Conservation (phyloP, 129 eudicot species). For the sunflower (Helianthus annuus) region HanXRQr2.0-SUNRISE NC_035444.2:93389557-93390056, state of each 20-base stretch:
- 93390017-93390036: constrained; percentile 22
- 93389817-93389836: constrained; percentile 19
- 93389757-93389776: constrained; percentile 10
- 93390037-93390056: constrained; percentile 9
- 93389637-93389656: no score
- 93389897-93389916: constrained; percentile 18
- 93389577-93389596: no score
- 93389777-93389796: constrained; percentile 12
- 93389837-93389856: constrained; percentile 16
- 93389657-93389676: constrained; percentile 54
- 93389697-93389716: not conserved
- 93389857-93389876: not conserved
- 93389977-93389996: not conserved
- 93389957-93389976: constrained; percentile 11
- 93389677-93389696: constrained; percentile 25
- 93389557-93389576: no score
- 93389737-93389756: not conserved
- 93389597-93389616: no score
- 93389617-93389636: no score
- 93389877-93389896: not conserved
- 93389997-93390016: not conserved
- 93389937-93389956: constrained; percentile 18
- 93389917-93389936: constrained; percentile 19
- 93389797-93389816: constrained; percentile 18
- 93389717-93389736: not conserved